These are phyloP conservation scores for Ustilago xerochloae DNA, from an alignment of 1,284 basidiomycete species.

Conservation along the genomic window DNA sequence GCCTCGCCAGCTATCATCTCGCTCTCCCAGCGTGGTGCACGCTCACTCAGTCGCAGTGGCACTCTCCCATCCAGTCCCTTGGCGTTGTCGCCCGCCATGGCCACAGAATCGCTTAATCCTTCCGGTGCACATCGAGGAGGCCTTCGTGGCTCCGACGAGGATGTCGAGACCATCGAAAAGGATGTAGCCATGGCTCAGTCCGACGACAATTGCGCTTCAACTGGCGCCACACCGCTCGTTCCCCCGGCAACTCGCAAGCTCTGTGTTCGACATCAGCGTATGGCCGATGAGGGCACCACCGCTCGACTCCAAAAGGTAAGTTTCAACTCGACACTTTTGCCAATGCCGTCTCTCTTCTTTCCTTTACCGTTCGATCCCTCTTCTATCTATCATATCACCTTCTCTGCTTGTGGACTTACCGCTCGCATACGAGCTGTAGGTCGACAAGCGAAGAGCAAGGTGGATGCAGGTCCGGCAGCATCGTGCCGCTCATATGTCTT, in stretches of 20 bases:
- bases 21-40: slow-evolving; percentile 31
- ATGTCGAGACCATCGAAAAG: slow-evolving; percentile 27
- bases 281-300: slow-evolving; percentile 96
- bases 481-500: slow-evolving; percentile 16
- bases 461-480: slow-evolving; percentile 40
- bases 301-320: slow-evolving; percentile 89
- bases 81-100: slow-evolving; percentile 21
- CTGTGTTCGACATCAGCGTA: slow-evolving; percentile 91
- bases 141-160: slow-evolving; percentile 47
- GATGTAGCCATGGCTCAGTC: slow-evolving; percentile 16
- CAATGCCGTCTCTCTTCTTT: not conserved
- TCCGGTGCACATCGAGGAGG: slow-evolving; percentile 48
- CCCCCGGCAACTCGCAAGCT: slow-evolving; percentile 72
- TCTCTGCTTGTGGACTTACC: not conserved
- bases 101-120: slow-evolving; percentile 22
- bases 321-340: slow-evolving; percentile 9
- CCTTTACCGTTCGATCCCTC: not conserved
- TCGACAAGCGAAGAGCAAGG: not conserved
- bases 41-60: slow-evolving; percentile 26
- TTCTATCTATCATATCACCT: slow-evolving; percentile 7
- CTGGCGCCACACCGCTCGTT: slow-evolving; percentile 38
- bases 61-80: slow-evolving; percentile 29
- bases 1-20: slow-evolving; percentile 49
- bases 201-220: slow-evolving; percentile 13
- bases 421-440: not conserved